Base-by-base conservation (phyloP, 1,284 basidiomycete genomes). In the Heimioporus punctisporus region DNA sequence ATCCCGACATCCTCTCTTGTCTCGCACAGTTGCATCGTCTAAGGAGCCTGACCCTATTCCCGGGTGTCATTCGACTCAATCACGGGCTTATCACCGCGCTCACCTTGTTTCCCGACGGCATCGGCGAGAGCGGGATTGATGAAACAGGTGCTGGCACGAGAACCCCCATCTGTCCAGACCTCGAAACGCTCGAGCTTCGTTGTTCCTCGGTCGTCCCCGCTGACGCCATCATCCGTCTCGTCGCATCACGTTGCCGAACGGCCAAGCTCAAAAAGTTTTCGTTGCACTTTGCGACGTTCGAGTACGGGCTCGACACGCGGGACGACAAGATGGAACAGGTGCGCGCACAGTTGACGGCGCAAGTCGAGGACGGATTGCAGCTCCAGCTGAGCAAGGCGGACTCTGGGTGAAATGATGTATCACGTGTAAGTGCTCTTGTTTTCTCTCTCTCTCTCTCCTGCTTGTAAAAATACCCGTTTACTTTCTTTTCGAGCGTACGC, bases 251-350 rank as follows among this genome's bases (percentile, higher is more conserved):
- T 9, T 56, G 57, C 45, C 48, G 27, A 34, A 4, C 2, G 34
- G 34, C 55, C n/a, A 56, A 28, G 41, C 56, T 70, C 21, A 59
- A 43, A 45, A 48, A n/a, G 41, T 67, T 70, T 31, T 48, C 56
- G 40, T 24, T 70, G 46, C 64, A 72, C 40, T 43, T 72, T 21
- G 66, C 57, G n/a, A 54, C 56, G 31, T 70, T 66, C 30, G 60
- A 68, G 52, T 68, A 71, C 46, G 71, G 69, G 34, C 19, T 58
- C 42, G 68, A 70, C 41, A 65, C 49, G 44, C 47, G 67, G 52
- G 70, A 71, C 37, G 56, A 19, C 14, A 34, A 15, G 31, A 34
- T 34, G 14, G 31, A 34, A 12, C 31, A 34, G 31, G 31, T 34
- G 19, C 31, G 31, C 31, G 19, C 31, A 19, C 14, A 34, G 31